Percentiles rank a stretch among this genome's conserved stretches.
These are phyloP conservation scores for Tuber magnatum DNA, from an alignment of 495 filamentous ascomycete species.

Conservation along the genomic window DNA sequence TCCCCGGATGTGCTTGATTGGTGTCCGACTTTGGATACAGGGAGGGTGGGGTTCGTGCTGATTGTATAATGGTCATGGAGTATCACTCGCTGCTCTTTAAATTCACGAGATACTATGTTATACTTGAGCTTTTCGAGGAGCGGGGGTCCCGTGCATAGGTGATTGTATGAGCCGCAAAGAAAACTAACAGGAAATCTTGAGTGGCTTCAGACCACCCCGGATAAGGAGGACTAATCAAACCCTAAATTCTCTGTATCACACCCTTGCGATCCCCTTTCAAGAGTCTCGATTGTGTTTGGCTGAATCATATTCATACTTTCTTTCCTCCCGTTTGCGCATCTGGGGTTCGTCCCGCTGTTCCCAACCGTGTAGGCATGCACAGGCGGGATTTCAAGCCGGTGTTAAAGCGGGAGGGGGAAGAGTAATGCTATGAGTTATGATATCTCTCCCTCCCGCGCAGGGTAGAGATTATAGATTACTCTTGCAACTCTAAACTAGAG, in stretches of 20 bases:
- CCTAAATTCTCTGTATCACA: background rate
- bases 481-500: too few relatives aligned
- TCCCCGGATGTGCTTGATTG: background rate
- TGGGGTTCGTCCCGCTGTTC: background rate
- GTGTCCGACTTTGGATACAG: background rate
- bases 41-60: background rate
- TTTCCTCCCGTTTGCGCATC: too few relatives aligned
- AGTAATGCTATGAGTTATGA: too few relatives aligned
- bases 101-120: background rate
- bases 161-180: background rate
- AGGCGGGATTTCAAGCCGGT: background rate
- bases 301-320: background rate
- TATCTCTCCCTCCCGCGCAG: too few relatives aligned
- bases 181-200: background rate
- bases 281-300: background rate
- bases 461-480: too few relatives aligned
- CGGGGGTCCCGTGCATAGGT: too few relatives aligned
- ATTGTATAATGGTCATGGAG: background rate
- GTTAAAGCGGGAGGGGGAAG: background rate
- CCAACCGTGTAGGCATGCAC: background rate
- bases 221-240: background rate
- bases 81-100: slow-evolving; percentile 1
- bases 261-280: background rate
- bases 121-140: background rate
- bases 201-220: background rate